Evolutionary conservation across 768 basidiomycete species (phyloP).

Genomic region (Mycena haematopus): DNA sequence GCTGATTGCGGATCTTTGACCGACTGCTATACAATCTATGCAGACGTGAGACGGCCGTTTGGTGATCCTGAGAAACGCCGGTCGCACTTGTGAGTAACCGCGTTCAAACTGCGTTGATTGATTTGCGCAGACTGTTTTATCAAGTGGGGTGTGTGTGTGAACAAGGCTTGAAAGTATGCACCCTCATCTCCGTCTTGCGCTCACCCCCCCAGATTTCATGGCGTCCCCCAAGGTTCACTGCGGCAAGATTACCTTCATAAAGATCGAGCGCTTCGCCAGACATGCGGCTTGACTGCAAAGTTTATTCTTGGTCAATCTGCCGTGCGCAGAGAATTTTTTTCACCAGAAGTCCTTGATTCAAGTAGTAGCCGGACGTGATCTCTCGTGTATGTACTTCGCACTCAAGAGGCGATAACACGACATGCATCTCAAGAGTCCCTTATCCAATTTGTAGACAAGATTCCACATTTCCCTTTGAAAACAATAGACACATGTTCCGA

Average conservation of each 20-base stretch:
- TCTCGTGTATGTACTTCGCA: too few relatives aligned
- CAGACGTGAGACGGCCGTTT: not conserved
- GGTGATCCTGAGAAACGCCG: not conserved
- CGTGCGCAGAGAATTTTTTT: not conserved
- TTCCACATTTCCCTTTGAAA: too few relatives aligned
- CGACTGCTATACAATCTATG: not conserved
- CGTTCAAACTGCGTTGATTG: not conserved
- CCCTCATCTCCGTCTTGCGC: not conserved
- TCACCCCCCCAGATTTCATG: not conserved
- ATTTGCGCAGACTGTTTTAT: not conserved
- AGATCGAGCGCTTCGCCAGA: not conserved
- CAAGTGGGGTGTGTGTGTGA: not conserved
- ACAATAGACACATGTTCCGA: too few relatives aligned
- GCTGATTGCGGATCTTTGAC: too few relatives aligned
- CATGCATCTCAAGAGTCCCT: not conserved
- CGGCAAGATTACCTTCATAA: not conserved
- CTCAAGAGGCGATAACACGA: too few relatives aligned
- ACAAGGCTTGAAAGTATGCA: not conserved
- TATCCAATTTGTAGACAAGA: too few relatives aligned
- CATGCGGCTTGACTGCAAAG: not conserved
- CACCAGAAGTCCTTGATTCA: not conserved
- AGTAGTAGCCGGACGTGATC: not conserved
- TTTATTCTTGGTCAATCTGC: not conserved
- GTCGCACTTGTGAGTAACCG: not conserved
- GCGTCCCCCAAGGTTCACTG: not conserved